Base-by-base conservation (phyloP, 2,329 filamentous ascomycete genomes). In the Sarocladium strictum region DNA sequence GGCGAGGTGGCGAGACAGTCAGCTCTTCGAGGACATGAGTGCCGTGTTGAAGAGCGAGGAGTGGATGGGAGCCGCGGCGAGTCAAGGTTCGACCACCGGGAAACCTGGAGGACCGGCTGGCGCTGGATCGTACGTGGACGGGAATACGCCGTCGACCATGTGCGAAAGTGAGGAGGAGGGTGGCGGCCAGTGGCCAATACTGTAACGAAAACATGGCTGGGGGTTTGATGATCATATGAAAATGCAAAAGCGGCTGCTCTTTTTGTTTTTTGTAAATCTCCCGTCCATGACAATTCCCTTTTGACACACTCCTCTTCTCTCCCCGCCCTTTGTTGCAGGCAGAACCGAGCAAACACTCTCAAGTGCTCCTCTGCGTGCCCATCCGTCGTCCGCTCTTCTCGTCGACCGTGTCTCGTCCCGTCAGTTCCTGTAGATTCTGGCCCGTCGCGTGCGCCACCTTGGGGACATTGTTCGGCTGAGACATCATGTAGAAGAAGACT, bases 11-110 rank as follows among this genome's bases (percentile, higher is more conserved):
- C 7, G 47, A 15, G 29, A 51, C 5, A 51, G 47, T 35, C 47
- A 51, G 47, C 47, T 51, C 3, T 51, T 51, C 17, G 47, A 51
- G 47, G 47, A 51, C 35, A 51, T 51, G 47, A 51, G 47, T 27
- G 47, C 27, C n/a, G 47, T 51, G 27, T 35, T 51, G 47, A 51
- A 29, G 43, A 47, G 43, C n/a, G 43, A 47, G 43, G 43, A 47
- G 23, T 47, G 43, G 43, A 47, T 47, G 23, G 43, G 43, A 6
- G 24, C 47, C 4, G 27, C 26, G 23, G 27, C 26, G 3, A 51
- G 47, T 11, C 47, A 51, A 35, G 47, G 27, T 4, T 51, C 47
- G 23, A 51, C 15, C 4, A 19, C 27, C 3, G 29, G 47, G 14
- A 27, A n/a, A n/a, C 17, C 17, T 26, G n/a, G 21, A 4, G 47